Evolutionary conservation across 257 asterid species (phyloP).

Genomic region (Craterostigma plantagineum): DNA sequence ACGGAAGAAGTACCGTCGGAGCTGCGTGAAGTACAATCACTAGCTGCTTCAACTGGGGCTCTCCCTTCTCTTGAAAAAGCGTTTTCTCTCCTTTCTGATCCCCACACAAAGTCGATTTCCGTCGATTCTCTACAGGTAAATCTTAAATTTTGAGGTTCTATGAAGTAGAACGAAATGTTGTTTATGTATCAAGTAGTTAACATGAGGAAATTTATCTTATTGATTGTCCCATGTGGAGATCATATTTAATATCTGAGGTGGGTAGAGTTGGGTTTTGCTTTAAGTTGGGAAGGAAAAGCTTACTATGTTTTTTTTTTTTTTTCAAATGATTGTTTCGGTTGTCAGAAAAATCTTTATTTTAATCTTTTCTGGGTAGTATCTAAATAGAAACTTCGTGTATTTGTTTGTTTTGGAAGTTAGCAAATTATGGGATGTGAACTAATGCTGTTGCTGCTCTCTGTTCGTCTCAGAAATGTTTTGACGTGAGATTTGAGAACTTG

Average conservation of each 20-base stretch:
- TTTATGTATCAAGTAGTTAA: too few species aligned
- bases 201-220: too few species aligned
- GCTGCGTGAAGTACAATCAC: slow-evolving; percentile 51
- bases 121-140: slow-evolving; percentile 46
- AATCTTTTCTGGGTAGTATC: too few species aligned
- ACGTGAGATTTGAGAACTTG: slow-evolving; percentile 20
- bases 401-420: not conserved
- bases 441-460: slow-evolving; percentile 1
- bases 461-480: slow-evolving; percentile 59
- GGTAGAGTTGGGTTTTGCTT: too few species aligned
- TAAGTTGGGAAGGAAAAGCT: too few species aligned
- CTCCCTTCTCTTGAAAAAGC: slow-evolving; percentile 48
- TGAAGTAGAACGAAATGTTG: too few species aligned
- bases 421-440: slow-evolving; percentile 8
- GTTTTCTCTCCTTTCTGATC: slow-evolving; percentile 54
- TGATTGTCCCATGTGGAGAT: too few species aligned
- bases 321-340: too few species aligned
- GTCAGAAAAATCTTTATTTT: too few species aligned
- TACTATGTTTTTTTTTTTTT: too few species aligned
- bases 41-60: slow-evolving; percentile 81
- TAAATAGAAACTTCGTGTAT: too few species aligned
- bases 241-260: too few species aligned
- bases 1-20: slow-evolving; percentile 39
- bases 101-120: slow-evolving; percentile 44
- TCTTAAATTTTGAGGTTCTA: not conserved